These are phyloP conservation scores for Udeniomyces megalosporus DNA, from an alignment of 768 basidiomycete genomes.

Conservation along the genomic window DNA sequence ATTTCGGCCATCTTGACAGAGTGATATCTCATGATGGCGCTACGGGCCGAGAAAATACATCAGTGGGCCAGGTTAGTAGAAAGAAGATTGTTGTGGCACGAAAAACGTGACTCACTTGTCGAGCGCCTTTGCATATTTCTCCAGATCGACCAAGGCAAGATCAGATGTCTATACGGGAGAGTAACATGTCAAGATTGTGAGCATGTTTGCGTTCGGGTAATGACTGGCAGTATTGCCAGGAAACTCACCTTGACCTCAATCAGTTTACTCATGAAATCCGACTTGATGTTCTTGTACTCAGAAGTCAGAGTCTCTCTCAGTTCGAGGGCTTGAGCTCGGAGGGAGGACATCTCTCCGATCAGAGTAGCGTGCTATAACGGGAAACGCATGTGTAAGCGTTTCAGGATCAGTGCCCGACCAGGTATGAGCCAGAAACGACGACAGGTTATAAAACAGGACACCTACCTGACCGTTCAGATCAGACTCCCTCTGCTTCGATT, in stretches of 20 bases:
- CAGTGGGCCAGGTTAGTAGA: background rate
- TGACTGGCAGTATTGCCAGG: too few relatives aligned
- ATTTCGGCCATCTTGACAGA: constrained; percentile 97
- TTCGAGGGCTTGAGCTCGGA: constrained; percentile 53
- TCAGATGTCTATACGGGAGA: constrained; percentile 59
- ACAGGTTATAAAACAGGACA: background rate
- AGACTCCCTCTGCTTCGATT: constrained; percentile 55
- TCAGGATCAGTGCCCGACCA: too few relatives aligned
- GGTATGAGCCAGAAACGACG: too few relatives aligned
- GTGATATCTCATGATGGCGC: constrained; percentile 98
- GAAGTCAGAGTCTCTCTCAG: constrained; percentile 49
- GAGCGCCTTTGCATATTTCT: constrained; percentile 92
- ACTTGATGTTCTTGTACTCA: constrained; percentile 75
- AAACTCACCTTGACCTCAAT: constrained; percentile 73
- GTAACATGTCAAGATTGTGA: too few relatives aligned
- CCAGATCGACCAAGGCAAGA: constrained; percentile 90
- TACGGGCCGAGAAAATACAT: constrained; percentile 25
- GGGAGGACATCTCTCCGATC: constrained; percentile 15
- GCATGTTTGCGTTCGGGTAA: background rate
- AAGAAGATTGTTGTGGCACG: too few relatives aligned
- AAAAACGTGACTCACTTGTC: constrained; percentile 77
- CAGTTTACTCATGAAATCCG: constrained; percentile 73
- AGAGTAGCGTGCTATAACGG: constrained; percentile 8
- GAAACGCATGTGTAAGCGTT: too few relatives aligned
- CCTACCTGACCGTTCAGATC: constrained; percentile 23